Base-by-base conservation (phyloP, 331 rosid genomes). In the Quercus tomentella region DNA sequence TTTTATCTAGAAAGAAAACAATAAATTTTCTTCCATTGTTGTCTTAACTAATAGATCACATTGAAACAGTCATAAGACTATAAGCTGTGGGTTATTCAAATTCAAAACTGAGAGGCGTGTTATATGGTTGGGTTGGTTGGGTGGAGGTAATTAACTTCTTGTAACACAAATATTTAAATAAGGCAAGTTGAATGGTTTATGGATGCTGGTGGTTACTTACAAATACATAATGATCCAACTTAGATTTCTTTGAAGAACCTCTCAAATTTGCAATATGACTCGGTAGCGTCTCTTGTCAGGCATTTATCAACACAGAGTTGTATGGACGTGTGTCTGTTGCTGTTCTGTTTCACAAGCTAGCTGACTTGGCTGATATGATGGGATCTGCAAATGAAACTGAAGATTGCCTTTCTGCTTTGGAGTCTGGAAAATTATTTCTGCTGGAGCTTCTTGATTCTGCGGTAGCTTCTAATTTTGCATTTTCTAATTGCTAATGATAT, bases 321-420 rank as follows among this genome's bases (percentile, higher is more conserved):
- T 95, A 95, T 82, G 98, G 97, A 85, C 97, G 98, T 12, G 94
- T 92, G 56, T 95, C 97, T 41, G 97, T 92, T 83, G 97, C 98
- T 84, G 94, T 90, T 86, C 75, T 95, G 84, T 95, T 95, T 83
- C 67, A 87, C 87, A 95, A 91, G 87, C 84, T 90, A 52, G 91
- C 91, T 56, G 80, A 84, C 79, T 77, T 88, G 76, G 88, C 90
- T 3, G 82, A 84, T 60, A 71, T 82, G 82, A 87, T 68, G 82
- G 90, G 86, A 77, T 85, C 89, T 58, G 71, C 81, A 74, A 82
- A 80, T 70, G 86, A 86, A 75, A 82, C 83, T 79, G 80, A 82
- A 54, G 80, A 82, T 70, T 73, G 88, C 81, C 76, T 43, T 75
- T 88, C 86, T 18, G 94, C 91, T 61, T 79, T 91, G 72, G 87